Evolutionary conservation across 306 rosid genomes (phyloP).

Genomic region (Potentilla sterilis): DNA sequence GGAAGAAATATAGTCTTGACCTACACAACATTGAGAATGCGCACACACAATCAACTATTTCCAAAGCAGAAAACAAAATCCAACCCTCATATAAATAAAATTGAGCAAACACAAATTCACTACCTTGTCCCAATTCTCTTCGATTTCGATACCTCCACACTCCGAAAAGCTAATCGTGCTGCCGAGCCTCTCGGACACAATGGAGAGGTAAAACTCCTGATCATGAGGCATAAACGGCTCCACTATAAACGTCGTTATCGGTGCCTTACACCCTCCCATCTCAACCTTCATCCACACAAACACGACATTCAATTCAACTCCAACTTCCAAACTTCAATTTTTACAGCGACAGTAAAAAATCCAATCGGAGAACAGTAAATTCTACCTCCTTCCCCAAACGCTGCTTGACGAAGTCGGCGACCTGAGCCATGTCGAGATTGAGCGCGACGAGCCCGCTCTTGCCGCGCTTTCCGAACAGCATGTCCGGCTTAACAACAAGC

Average conservation of each 20-base stretch:
- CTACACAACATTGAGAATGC: slow-evolving; percentile 28
- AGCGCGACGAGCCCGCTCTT: slow-evolving; percentile 84
- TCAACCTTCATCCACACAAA: slow-evolving; percentile 47
- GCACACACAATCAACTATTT: background rate
- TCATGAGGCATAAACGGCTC: slow-evolving; percentile 89
- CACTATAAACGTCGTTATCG: slow-evolving; percentile 73
- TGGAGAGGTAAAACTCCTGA: slow-evolving; percentile 74
- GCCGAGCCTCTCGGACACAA: slow-evolving; percentile 82
- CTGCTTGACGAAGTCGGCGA: slow-evolving; percentile 64
- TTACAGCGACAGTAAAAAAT: background rate
- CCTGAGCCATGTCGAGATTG: slow-evolving; percentile 69
- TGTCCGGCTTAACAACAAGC: slow-evolving; percentile 79
- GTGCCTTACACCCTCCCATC: slow-evolving; percentile 93
- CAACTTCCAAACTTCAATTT: slow-evolving; percentile 34
- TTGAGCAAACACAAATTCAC: background rate
- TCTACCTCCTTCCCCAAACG: slow-evolving; percentile 72
- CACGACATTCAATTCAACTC: slow-evolving; percentile 40
- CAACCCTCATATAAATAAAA: background rate
- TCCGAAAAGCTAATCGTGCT: slow-evolving; percentile 72
- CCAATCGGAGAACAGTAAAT: background rate
- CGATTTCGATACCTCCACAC: slow-evolving; percentile 81
- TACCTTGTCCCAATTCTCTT: slow-evolving; percentile 91
- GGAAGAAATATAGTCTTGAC: slow-evolving; percentile 77
- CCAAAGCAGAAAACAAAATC: background rate
- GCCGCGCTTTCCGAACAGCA: slow-evolving; percentile 87